Evolutionary conservation across 257 asterid species (phyloP), one percentile per base, ranked within the genome.

Genomic region (Craterostigma plantagineum): DNA sequence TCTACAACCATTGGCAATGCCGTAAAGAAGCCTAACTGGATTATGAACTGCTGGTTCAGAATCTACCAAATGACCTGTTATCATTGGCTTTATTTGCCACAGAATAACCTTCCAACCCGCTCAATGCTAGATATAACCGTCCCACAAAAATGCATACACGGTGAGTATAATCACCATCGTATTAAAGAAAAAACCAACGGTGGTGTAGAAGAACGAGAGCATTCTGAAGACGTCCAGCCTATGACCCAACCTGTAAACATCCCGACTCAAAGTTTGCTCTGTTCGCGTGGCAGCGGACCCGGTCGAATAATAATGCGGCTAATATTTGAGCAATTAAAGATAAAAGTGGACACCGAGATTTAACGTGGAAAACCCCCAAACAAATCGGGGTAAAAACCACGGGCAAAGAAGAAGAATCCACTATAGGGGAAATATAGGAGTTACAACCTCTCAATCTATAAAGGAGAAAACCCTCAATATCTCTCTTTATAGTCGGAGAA

Each of bases 1-100:
- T 87, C 92, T 59, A 87, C 92, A 53, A 87, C 61, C 98, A 87
- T 87, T 4, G 98, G 98, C 61, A 87, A 67, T 23, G 98, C 95
- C 33, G 95, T 76, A 54, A 87, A 82, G 23, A 87, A 65, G 45
- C 98, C 98, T 43, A 87, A 80, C 57, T 87, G 98, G 71, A 87
- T 68, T 61, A 87, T 76, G 64, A 87, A 76, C 68, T 87, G 98
- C 64, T 87, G 98, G 73, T 87, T 87, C 95, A 87, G 62, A 65
- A 87, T 73, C 42, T 63, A 58, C 75, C 95, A 51, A 87, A 93
- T 50, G 98, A 95, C 69, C 70, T 75, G 58, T 87, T 87, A 54
- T 72, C 62, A 48, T 51, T 66, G 48, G 78, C 49, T 23, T 23
- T 23, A 58, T 51, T 55, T 46, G 65, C 60, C 51, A 68, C 43